Evolutionary conservation across 306 rosid genomes (phyloP).

Genomic region (Dalbergia cochinchinensis): DNA sequence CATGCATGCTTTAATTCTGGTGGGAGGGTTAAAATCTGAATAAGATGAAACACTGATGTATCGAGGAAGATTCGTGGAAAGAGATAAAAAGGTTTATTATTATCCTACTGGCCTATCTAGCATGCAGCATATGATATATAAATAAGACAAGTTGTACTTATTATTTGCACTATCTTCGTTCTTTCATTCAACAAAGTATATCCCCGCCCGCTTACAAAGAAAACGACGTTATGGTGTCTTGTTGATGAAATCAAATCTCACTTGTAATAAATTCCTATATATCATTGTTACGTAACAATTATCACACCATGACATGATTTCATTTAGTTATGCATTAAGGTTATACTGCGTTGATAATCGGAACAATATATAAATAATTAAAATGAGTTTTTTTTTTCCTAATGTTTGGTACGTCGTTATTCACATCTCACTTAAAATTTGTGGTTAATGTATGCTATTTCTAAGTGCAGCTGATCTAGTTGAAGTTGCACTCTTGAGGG

Average conservation of each 20-base stretch:
- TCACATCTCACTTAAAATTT: not conserved
- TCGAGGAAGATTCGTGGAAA: slow-evolving; percentile 66
- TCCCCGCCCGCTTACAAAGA: not conserved
- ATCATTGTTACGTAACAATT: slow-evolving; percentile 30
- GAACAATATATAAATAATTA: not conserved
- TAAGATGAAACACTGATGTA: not conserved
- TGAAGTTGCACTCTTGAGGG: not conserved
- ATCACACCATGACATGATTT: slow-evolving; percentile 27
- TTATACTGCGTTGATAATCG: not conserved
- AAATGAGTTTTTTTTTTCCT: not conserved
- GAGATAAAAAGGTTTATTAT: slow-evolving; percentile 17
- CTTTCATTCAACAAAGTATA: not conserved
- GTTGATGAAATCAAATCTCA: not conserved
- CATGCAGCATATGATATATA: not conserved
- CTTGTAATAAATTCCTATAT: not conserved
- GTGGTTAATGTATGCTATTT: not conserved
- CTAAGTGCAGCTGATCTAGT: not conserved
- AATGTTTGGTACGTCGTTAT: not conserved
- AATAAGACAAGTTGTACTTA: slow-evolving; percentile 22
- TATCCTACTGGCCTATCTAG: not conserved
- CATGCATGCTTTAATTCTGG: not conserved
- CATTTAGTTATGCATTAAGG: not conserved
- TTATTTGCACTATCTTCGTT: not conserved
- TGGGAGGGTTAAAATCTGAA: not conserved
- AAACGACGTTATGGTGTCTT: slow-evolving; percentile 29